Conservation (phyloP, 129 eudicot species). For the Smallanthus sonchifolius region DNA sequence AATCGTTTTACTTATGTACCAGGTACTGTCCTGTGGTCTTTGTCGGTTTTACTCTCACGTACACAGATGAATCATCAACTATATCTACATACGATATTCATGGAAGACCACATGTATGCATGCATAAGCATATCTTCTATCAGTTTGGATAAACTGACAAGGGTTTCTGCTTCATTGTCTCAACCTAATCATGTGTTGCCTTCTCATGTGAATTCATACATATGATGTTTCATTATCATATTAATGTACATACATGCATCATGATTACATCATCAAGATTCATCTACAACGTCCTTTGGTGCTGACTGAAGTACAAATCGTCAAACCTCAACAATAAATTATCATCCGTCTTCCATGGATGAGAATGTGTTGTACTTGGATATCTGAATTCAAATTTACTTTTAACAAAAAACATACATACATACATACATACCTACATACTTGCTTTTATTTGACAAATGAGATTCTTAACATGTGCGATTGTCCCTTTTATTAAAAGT, state of each 20-base stretch:
- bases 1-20: constrained; percentile 3
- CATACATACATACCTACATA: too few species aligned
- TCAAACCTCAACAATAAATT: neutral
- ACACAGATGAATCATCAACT: neutral
- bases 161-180: constrained; percentile 2
- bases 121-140: neutral
- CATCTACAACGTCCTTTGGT: neutral
- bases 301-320: constrained; percentile 12
- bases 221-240: constrained; percentile 9
- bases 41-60: neutral
- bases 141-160: constrained; percentile 15
- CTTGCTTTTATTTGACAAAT: too few species aligned
- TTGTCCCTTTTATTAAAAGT: too few species aligned
- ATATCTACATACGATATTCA: neutral
- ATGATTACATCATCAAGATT: constrained; percentile 1
- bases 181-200: neutral
- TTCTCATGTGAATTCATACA: neutral
- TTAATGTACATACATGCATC: too few species aligned
- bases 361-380: too few species aligned
- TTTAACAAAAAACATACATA: too few species aligned
- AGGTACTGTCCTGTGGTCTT: constrained; percentile 7
- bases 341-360: neutral
- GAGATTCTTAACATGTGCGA: too few species aligned
- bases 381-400: too few species aligned
- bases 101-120: neutral